These are phyloP conservation scores for Amanita inopinata DNA, from an alignment of 768 basidiomycete species.

Conservation along the genomic window DNA sequence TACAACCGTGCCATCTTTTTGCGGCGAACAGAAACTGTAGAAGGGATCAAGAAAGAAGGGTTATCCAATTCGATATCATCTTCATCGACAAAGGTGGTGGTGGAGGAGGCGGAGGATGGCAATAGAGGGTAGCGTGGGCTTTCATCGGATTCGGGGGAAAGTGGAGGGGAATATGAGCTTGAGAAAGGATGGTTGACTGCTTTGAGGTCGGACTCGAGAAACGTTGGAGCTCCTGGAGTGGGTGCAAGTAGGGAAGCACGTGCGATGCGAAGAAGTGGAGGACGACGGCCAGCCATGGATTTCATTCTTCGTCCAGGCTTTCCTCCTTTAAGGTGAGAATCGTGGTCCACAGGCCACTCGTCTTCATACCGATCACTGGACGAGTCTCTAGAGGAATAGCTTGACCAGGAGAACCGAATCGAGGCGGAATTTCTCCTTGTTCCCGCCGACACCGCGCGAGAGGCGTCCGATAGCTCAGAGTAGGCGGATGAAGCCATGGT, in stretches of 20 bases:
- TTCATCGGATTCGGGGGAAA: neutral
- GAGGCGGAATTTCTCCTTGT: neutral
- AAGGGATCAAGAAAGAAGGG: neutral
- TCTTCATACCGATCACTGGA: neutral
- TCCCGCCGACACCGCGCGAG: neutral
- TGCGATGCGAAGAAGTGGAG: neutral
- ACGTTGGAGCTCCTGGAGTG: neutral
- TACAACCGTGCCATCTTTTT: constrained; percentile 5
- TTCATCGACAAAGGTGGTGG: neutral
- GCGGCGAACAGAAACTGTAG: neutral
- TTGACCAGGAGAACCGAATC: neutral
- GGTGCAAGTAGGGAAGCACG: neutral
- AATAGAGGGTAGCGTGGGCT: too few species aligned
- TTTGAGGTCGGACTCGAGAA: neutral
- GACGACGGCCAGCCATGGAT: neutral
- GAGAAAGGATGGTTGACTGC: neutral
- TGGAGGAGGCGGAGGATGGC: neutral
- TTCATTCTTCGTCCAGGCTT: neutral
- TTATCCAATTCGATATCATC: neutral
- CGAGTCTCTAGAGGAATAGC: neutral
- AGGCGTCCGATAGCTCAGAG: neutral
- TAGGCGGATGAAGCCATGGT: too few species aligned
- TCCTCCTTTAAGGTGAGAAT: neutral
- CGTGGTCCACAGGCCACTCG: neutral
- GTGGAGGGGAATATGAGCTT: neutral